A percentile compares a stretch with the other conserved stretches of the same genome.
These are phyloP conservation scores for Talaromyces thailandensis DNA, from an alignment of 495 filamentous ascomycete species.

Conservation along the genomic window DNA sequence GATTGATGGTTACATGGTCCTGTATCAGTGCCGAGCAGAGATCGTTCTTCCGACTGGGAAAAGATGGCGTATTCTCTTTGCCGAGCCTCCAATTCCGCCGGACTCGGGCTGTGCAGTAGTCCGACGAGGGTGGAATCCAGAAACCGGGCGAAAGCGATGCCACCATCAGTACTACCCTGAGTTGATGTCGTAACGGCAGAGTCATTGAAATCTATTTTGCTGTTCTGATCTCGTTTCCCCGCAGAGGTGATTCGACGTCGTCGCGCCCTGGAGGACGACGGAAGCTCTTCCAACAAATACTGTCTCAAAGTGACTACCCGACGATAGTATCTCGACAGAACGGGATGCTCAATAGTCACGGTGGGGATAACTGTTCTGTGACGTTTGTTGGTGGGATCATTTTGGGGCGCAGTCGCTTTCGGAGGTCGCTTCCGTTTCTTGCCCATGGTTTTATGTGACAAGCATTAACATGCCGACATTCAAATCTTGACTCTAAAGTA, in stretches of 20 bases:
- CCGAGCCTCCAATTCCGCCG: constrained; percentile 29
- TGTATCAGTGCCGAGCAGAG: constrained; percentile 25
- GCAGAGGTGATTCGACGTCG: constrained; percentile 38
- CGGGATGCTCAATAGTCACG: constrained; percentile 40
- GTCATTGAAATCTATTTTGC: neutral
- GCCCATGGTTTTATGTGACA: constrained; percentile 19
- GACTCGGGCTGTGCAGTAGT: constrained; percentile 23
- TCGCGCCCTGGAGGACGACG: constrained; percentile 40
- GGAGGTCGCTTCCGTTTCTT: constrained; percentile 36
- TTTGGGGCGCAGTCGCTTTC: constrained; percentile 16
- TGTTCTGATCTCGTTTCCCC: constrained; percentile 5
- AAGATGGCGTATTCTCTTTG: constrained; percentile 54
- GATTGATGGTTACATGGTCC: constrained; percentile 39
- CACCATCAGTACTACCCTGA: constrained; percentile 8
- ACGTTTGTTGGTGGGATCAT: constrained; percentile 3
- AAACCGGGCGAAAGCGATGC: constrained; percentile 35
- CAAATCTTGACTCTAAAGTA: neutral
- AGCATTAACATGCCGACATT: neutral
- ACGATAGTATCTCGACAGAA: constrained; percentile 69
- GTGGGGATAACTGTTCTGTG: neutral
- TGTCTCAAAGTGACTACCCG: constrained; percentile 59
- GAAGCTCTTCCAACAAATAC: constrained; percentile 52
- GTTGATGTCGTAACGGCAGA: neutral
- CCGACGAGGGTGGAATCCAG: constrained; percentile 67
- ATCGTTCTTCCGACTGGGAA: constrained; percentile 47